Base-by-base conservation (phyloP, 2,329 filamentous ascomycete species). In the Sordariomycetes sp. region DNA sequence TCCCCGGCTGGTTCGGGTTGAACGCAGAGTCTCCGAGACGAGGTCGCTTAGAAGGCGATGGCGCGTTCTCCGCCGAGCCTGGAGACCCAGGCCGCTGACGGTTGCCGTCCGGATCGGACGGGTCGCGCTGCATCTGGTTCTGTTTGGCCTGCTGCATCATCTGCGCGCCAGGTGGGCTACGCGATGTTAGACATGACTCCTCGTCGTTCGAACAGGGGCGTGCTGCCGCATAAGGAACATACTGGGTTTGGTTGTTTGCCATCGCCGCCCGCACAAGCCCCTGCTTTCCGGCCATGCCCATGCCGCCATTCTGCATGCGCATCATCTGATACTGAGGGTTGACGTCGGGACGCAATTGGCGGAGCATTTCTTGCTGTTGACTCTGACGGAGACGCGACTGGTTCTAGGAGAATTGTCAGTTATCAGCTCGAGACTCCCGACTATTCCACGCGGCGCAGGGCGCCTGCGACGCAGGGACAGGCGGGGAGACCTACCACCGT, bases 1-100 rank as follows among this genome's bases (percentile, higher is more conserved):
- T 87, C 61, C 72, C 76, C 58, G 74, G 73, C 64, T 85, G 86
- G 66, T 84, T 85, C 61, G 85, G 84, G 67, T 89, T 89, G 71
- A 89, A 90, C 10, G 79, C 78, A 36, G 78, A 78, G 64, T 82
- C 81, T 65, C 86, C 84, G 60, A 96, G 80, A 58, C 91, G 87
- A 59, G 85, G 89, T 65, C 91, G 82, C 75, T 97, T 97, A 61
- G 88, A 92, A 1, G 92, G 92, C 35, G 92, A 97, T 4, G 90
- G 90, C 28, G 89, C 90, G 65, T 94, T 94, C 56, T 96, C 91
- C 57, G 84, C 85, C 42, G 86, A 86, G 55, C 85, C 84, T 8
- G 92, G 92, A 36, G 92, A 96, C 59, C 86, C 84, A 32, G 90
- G 86, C 59, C 90, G 83, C 61, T 86, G 84, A 60, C 87, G 87